phyloP scores from a whole-genome alignment of 164 flowering plant species.

The Chloranthus sessilifolius region DNA sequence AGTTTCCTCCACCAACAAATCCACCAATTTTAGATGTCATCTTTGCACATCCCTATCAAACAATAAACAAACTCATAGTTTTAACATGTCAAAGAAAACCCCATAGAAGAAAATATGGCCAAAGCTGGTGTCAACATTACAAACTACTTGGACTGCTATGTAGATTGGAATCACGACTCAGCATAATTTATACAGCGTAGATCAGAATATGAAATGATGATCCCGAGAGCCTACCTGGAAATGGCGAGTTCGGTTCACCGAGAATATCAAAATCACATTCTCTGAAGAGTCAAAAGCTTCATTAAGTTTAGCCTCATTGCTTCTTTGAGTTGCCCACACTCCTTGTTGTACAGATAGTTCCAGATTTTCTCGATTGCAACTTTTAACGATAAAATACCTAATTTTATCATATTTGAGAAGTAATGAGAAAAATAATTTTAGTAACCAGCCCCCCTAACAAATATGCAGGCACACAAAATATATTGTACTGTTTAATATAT shows the following conservation, averaged over 20 bases:
- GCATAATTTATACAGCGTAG: no score
- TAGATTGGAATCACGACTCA: no score
- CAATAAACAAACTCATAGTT: constrained; percentile 7
- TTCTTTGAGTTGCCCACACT: constrained; percentile 99
- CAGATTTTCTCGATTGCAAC: constrained; percentile 96
- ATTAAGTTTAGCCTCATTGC: constrained; percentile 97
- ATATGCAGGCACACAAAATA: no score
- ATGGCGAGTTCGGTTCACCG: constrained; percentile 96
- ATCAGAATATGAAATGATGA: not conserved
- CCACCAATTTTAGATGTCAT: constrained; percentile 99
- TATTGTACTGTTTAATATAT: no score
- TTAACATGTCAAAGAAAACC: constrained; percentile 4
- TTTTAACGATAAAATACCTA: constrained; percentile 98
- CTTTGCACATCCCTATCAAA: constrained; percentile 90
- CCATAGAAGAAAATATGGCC: not conserved
- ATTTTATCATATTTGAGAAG: constrained; percentile 10
- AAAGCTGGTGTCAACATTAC: not conserved
- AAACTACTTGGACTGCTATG: no score
- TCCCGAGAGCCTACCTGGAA: constrained; percentile 63
- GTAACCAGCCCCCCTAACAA: no score
- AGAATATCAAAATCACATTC: constrained; percentile 94
- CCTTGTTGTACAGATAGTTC: constrained; percentile 99
- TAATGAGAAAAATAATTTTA: constrained; percentile 2
- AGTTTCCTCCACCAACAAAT: constrained; percentile 83
- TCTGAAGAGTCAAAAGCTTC: constrained; percentile 96